Evolutionary conservation across 176 grass and related monocot genomes (phyloP), one percentile per base, ranked within the genome.

Genomic region (Poa pratensis): DNA sequence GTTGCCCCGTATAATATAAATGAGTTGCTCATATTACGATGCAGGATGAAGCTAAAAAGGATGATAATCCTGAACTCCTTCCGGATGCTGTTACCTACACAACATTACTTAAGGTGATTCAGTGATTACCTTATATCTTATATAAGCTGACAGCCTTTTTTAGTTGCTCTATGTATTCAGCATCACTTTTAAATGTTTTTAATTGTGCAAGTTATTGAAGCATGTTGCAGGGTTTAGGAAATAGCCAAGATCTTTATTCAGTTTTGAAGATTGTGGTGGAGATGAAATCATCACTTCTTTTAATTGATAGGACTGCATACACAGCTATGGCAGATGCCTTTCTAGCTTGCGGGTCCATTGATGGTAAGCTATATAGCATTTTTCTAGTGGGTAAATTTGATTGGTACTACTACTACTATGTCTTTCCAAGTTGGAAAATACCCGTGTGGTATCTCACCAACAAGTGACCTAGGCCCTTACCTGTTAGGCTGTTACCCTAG

Each of bases 51-150:
- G 89, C 93, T 86, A 86, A 48, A 70, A 90, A 50, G 69, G 86
- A 73, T 83, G 83, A 52, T 76, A 86, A 89, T 77, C 74, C 75
- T 54, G 77, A 92, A 58, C 91, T 98, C 80, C 88, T 93, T 28
- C 93, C 95, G 3, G 95, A 95, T 87, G 82, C 87, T 81, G 68
- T 98, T 86, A 98, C 93, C 43, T 98, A 98, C 87, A 95, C 95
- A 83, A 95, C 89, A 69, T 85, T 95, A 83, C 91, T 95, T 76
- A 92, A 95, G 93, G 95, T 98, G 49, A 75, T 34, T 75, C 48
- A 91, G 93, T 98, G 73, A 75, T 53, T 75, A 17, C 73, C 73
- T 53, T 78, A 26, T 20, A 86, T 53, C 11, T 49, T 49, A 49
- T 49, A 49, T 49, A 24, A 1, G 19, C 51, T 42, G 37, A 53